Base-by-base conservation (phyloP, 306 rosid genomes). In the Gleditsia sinensis region DNA sequence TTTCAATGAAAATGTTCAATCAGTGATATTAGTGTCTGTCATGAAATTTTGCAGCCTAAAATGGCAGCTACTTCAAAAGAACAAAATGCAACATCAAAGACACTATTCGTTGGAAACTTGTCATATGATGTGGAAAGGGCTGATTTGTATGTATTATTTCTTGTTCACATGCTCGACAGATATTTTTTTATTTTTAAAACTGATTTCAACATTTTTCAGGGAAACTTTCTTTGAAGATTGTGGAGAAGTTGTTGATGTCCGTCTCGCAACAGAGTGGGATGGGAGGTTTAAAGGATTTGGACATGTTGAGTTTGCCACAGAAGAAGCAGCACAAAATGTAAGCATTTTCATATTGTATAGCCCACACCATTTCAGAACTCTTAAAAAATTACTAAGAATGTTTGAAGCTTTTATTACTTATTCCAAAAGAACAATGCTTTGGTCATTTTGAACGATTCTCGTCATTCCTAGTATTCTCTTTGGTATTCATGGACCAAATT, bases 241-340 rank as follows among this genome's bases (percentile, higher is more conserved):
- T 75, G 97, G 94, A 9, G 86, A 83, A 71, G 63, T 92, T 55
- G 85, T 88, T 75, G 91, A 88, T 40, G 63, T 93, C 20, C 91
- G 92, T 59, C 80, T 93, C 11, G 51, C 87, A 14, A 40, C 66
- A 1, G 84, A 85, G 62, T 12, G 7, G 0, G 93, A 85, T 2
- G 93, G 96, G 49, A 59, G 51, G 51, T 88, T 93, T 53, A 89
- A 13, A 89, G 98, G 94, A 21, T 85, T 71, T 82, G 98, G 91
- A 3, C 96, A 93, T 71, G 88, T 91, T 37, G 89, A 89, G 74
- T 93, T 93, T 78, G 88, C 84, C 51, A 85, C 90, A 2, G 75
- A 75, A 21, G 94, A 82, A 82, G 89, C 71, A 21, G 97, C 91
- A 2, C 73, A 73, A 13, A 82, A 85, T 78, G 98, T 91, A 76